Conservation (phyloP, 495 filamentous ascomycete genomes). For the Aspergillus sclerotiicarbonarius region DNA sequence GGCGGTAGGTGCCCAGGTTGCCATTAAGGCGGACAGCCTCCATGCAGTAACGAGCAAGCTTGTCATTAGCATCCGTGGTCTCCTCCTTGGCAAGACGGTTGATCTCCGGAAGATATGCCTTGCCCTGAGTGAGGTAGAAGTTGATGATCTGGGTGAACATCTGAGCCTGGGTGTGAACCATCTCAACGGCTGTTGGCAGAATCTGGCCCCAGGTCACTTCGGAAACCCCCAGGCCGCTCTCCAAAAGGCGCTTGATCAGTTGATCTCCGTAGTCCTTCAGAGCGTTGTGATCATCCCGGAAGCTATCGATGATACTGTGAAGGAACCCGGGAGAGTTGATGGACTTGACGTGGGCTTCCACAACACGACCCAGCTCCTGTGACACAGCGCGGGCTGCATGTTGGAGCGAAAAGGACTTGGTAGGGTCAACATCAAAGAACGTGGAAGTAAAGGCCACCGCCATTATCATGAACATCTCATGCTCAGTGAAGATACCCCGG, state of each 20-base stretch:
- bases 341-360: conserved; percentile 65
- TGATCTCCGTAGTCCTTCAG: conserved; percentile 66
- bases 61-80: conserved; percentile 46
- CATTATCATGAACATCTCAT: conserved; percentile 77
- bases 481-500: conserved; percentile 70
- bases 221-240: conserved; percentile 59
- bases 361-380: conserved; percentile 58
- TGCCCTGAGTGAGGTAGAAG: conserved; percentile 66
- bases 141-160: conserved; percentile 76
- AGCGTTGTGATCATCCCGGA: conserved; percentile 50
- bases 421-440: conserved; percentile 55
- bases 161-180: conserved; percentile 70
- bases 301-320: conserved; percentile 54
- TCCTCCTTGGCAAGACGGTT: conserved; percentile 50
- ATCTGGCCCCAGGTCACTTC: conserved; percentile 76
- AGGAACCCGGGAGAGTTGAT: conserved; percentile 57
- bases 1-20: conserved; percentile 57
- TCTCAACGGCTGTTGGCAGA: conserved; percentile 56
- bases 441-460: conserved; percentile 60
- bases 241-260: conserved; percentile 66
- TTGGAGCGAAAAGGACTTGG: conserved; percentile 55
- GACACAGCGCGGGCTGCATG: conserved; percentile 61
- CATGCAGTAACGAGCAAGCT: conserved; percentile 48
- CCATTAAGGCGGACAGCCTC: conserved; percentile 60
- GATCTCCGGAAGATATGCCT: conserved; percentile 55